phyloP scores from a whole-genome alignment of 78 protist species.

The Salpingoeca rosetta region DNA sequence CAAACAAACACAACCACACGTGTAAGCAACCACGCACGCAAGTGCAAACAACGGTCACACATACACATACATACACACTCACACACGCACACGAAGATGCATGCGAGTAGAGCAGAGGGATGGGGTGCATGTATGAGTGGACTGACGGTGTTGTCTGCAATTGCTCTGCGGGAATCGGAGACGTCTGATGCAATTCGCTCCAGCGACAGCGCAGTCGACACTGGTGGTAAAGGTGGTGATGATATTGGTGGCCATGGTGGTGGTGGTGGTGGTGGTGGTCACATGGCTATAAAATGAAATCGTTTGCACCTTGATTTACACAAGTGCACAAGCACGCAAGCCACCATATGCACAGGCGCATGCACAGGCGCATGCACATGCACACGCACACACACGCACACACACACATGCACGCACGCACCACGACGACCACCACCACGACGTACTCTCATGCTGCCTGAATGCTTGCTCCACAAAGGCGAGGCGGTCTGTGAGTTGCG shows the following conservation, averaged over 20 bases:
- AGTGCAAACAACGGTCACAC: not conserved
- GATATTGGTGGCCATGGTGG: not conserved
- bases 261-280: not conserved
- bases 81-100: too few relatives aligned
- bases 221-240: not conserved
- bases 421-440: not conserved
- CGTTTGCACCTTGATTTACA: not conserved
- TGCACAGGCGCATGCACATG: not conserved
- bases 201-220: not conserved
- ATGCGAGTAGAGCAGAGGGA: not conserved
- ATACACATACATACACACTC: conserved; percentile 8
- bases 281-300: too few relatives aligned
- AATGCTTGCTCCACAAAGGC: too few relatives aligned
- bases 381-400: not conserved
- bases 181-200: not conserved
- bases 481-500: too few relatives aligned
- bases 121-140: not conserved
- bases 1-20: not conserved
- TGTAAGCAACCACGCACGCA: not conserved
- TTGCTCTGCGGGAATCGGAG: not conserved
- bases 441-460: not conserved
- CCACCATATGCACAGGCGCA: not conserved
- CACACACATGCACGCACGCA: not conserved
- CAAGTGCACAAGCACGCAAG: not conserved
- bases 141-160: not conserved